These are phyloP conservation scores for Fusarium solani-melongenae DNA, from an alignment of 2,329 filamentous ascomycete species.

Conservation along the genomic window DNA sequence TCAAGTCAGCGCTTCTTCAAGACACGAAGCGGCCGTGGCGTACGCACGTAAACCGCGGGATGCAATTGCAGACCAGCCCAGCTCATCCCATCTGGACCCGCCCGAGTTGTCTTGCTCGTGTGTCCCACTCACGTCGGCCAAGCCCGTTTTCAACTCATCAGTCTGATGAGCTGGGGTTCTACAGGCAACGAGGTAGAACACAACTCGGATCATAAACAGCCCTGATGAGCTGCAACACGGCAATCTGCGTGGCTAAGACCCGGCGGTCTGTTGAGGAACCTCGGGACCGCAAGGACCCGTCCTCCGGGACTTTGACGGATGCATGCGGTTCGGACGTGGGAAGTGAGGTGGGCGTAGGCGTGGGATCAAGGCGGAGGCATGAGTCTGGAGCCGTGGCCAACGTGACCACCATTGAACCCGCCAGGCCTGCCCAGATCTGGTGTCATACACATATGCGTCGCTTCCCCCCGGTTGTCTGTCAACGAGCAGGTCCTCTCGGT, in stretches of 20 bases:
- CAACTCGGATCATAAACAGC: neutral
- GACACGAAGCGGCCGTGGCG: conserved; percentile 27
- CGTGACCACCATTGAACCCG: conserved; percentile 33
- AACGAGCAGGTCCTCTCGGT: neutral
- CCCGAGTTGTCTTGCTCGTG: conserved; percentile 12
- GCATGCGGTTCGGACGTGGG: conserved; percentile 19
- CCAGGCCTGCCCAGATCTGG: conserved; percentile 29
- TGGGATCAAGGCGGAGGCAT: conserved; percentile 29
- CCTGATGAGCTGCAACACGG: neutral
- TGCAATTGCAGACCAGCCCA: conserved; percentile 11
- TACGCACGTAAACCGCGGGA: conserved; percentile 13
- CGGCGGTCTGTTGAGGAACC: conserved; percentile 33
- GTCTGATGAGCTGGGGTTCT: neutral
- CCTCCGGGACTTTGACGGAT: conserved; percentile 18
- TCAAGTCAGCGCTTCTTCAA: conserved; percentile 25
- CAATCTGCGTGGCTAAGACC: conserved; percentile 6
- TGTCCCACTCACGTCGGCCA: conserved; percentile 17
- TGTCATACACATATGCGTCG: conserved; percentile 21
- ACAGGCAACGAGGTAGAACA: conserved; percentile 6
- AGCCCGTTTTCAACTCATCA: conserved; percentile 10
- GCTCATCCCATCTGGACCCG: neutral
- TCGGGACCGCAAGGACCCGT: conserved; percentile 27
- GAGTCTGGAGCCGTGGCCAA: conserved; percentile 22
- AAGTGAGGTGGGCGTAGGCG: conserved; percentile 1
- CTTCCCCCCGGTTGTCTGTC: conserved; percentile 10